Evolutionary conservation across 192 early-diverging fungal genomes (phyloP).

Genomic region (Fimicolochytrium jonesii): DNA sequence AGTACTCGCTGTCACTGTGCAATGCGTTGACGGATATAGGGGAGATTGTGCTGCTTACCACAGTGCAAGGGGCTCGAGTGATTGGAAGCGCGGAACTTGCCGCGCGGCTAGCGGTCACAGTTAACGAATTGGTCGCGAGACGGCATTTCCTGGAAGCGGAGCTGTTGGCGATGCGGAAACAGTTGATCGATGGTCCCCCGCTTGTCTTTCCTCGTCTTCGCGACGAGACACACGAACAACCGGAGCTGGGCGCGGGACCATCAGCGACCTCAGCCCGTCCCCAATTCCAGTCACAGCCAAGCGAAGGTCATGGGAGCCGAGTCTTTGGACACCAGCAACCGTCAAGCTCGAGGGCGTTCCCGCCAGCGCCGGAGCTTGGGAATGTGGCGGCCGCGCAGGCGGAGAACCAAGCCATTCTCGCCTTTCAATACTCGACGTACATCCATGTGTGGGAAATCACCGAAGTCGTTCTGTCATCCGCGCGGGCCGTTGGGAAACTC

Average conservation of each 20-base stretch:
- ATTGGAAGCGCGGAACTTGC: conserved; percentile 20
- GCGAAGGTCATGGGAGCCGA: too few relatives aligned
- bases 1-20: conserved; percentile 9
- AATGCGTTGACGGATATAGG: conserved; percentile 11
- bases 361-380: too few relatives aligned
- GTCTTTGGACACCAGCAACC: too few relatives aligned
- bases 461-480: conserved; percentile 15
- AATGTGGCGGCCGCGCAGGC: not conserved
- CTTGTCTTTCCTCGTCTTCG: too few relatives aligned
- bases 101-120: conserved; percentile 15
- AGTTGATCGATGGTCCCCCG: conserved; percentile 10
- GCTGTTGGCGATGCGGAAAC: conserved; percentile 4
- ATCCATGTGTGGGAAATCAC: conserved; percentile 20
- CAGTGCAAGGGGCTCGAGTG: not conserved
- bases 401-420: conserved; percentile 5
- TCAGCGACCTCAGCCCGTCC: too few relatives aligned
- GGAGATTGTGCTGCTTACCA: conserved; percentile 20
- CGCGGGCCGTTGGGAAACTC: conserved; percentile 9
- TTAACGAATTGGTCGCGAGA: conserved; percentile 1
- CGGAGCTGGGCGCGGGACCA: too few relatives aligned
- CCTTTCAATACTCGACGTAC: conserved; percentile 16
- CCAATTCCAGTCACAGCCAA: not conserved
- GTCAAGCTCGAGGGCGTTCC: too few relatives aligned
- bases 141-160: conserved; percentile 11
- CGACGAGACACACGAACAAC: too few relatives aligned